These are phyloP conservation scores for Daldinia sp. DNA, from an alignment of 2,329 filamentous ascomycete species.

Conservation along the genomic window DNA sequence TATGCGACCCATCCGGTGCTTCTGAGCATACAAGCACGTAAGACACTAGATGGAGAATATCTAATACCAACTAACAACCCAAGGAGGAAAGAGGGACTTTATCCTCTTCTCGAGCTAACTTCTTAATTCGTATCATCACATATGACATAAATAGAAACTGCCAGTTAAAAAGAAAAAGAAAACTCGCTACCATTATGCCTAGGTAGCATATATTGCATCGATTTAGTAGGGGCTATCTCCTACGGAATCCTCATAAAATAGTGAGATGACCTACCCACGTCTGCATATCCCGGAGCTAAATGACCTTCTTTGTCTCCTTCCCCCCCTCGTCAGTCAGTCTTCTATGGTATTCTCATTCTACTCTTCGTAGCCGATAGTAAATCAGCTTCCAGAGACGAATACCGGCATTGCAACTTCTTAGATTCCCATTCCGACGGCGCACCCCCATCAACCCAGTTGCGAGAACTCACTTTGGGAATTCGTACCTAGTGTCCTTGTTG, in stretches of 20 bases:
- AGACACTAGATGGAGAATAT: not conserved
- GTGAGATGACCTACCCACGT: slow-evolving; percentile 11
- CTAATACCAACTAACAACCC: not conserved
- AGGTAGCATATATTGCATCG: slow-evolving; percentile 8
- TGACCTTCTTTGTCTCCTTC: slow-evolving; percentile 11
- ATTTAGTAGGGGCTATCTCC: slow-evolving; percentile 11
- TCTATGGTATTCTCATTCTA: slow-evolving; percentile 2
- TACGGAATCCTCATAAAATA: slow-evolving; percentile 19
- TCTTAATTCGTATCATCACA: not conserved
- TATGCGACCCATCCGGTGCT: not conserved
- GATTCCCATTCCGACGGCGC: slow-evolving; percentile 33
- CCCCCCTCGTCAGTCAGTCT: slow-evolving; percentile 4
- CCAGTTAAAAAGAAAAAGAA: too few species aligned
- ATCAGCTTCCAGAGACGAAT: slow-evolving; percentile 37
- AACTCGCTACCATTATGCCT: not conserved
- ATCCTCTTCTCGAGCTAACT: not conserved
- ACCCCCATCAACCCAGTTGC: slow-evolving; percentile 30
- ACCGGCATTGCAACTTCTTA: slow-evolving; percentile 33
- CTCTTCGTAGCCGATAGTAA: slow-evolving; percentile 28
- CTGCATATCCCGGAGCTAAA: slow-evolving; percentile 7
- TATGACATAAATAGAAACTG: slow-evolving; percentile 31
- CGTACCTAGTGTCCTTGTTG: slow-evolving; percentile 22
- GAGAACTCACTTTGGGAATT: slow-evolving; percentile 29
- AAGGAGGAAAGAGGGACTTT: not conserved
- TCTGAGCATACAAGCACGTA: not conserved